These are phyloP conservation scores for Candida andamanensis DNA, from an alignment of 805 yeast genomes.

Conservation along the genomic window DNA sequence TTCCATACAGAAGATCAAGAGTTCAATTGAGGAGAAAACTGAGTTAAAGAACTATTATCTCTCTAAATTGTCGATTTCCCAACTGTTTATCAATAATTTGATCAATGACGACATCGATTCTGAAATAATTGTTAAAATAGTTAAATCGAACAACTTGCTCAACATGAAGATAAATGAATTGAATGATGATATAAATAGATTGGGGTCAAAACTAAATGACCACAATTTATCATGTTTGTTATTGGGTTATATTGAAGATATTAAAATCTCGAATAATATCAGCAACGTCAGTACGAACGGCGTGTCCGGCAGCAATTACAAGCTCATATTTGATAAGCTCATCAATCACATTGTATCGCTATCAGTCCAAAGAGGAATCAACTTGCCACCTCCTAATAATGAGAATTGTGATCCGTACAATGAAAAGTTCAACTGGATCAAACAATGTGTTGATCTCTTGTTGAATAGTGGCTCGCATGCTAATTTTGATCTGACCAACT, in stretches of 20 bases:
- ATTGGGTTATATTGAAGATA: conserved; percentile 45
- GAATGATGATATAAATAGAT: conserved; percentile 23
- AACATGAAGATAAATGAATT: conserved; percentile 24
- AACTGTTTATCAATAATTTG: conserved; percentile 27
- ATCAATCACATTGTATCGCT: conserved; percentile 44
- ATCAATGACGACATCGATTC: conserved; percentile 23
- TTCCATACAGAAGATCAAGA: conserved; percentile 23
- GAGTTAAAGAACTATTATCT: conserved; percentile 27
- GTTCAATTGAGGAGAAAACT: conserved; percentile 22
- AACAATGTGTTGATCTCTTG: conserved; percentile 35
- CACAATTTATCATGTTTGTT: conserved; percentile 43
- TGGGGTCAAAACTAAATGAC: conserved; percentile 25
- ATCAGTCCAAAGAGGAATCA: conserved; percentile 39
- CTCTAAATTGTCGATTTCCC: conserved; percentile 26
- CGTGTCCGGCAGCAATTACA: conserved; percentile 2
- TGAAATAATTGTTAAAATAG: conserved; percentile 23
- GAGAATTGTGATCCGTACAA: conserved; percentile 16
- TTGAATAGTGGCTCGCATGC: conserved; percentile 3
- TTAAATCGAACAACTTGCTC: conserved; percentile 27
- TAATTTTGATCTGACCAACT: conserved; percentile 5
- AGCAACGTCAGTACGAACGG: background rate
- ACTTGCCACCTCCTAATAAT: conserved; percentile 29
- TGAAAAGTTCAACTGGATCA: conserved; percentile 31
- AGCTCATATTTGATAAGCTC: conserved; percentile 33
- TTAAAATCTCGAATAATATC: conserved; percentile 18